phyloP scores from a whole-genome alignment of 1,284 basidiomycete species.

The Tilletia horrida region DNA sequence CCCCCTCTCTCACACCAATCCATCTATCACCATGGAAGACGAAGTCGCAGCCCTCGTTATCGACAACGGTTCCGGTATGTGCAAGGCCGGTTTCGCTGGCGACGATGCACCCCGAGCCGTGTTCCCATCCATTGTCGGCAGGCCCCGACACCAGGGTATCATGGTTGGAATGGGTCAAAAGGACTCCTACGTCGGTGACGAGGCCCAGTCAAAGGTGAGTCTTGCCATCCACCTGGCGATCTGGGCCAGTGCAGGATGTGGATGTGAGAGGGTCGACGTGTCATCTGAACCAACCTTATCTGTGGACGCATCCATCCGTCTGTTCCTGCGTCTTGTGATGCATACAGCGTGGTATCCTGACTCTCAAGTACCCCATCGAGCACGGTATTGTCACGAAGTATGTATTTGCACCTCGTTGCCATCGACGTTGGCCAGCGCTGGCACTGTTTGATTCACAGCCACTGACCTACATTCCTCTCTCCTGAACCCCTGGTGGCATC shows the following conservation, averaged over 20 bases:
- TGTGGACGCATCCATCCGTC: too few relatives aligned
- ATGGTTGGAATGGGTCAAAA: slow-evolving; percentile 66
- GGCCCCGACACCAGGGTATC: slow-evolving; percentile 85
- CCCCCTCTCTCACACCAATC: background rate
- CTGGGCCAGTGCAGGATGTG: too few relatives aligned
- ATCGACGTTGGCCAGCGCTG: background rate
- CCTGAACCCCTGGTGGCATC: background rate
- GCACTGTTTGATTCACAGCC: too few relatives aligned
- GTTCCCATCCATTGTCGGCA: slow-evolving; percentile 82
- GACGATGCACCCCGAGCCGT: slow-evolving; percentile 75
- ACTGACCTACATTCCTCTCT: too few relatives aligned
- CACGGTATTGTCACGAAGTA: slow-evolving; percentile 85
- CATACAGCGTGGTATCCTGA: slow-evolving; percentile 76
- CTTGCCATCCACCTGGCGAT: too few relatives aligned
- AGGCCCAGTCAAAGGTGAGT: slow-evolving; percentile 75
- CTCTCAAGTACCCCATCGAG: slow-evolving; percentile 66
- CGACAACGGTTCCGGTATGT: slow-evolving; percentile 56
- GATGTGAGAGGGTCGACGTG: too few relatives aligned
- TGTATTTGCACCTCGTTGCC: slow-evolving; percentile 45
- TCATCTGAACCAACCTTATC: too few relatives aligned
- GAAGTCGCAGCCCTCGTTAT: slow-evolving; percentile 56
- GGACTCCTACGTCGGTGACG: slow-evolving; percentile 63
- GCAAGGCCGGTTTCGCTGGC: slow-evolving; percentile 64
- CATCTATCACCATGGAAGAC: slow-evolving; percentile 30
- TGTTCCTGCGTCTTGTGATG: too few relatives aligned